A percentile compares a stretch with the other conserved stretches of the same genome.
Evolutionary conservation across 768 basidiomycete species (phyloP).

Genomic region (Tylopilus sp.): DNA sequence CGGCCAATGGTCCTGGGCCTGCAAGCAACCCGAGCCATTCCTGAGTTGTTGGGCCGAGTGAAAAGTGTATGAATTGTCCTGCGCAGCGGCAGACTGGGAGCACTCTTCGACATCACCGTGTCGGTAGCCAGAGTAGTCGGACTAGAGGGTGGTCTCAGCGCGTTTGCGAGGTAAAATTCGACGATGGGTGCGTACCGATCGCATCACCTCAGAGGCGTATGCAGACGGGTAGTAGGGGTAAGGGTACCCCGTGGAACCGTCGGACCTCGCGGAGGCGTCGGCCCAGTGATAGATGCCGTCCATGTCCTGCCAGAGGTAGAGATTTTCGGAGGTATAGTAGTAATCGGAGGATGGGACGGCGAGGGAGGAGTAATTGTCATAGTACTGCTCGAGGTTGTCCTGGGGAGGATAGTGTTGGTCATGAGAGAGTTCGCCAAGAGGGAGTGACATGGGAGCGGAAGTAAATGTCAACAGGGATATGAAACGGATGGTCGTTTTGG

Average conservation of each 20-base stretch:
- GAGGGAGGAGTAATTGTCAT: conserved; percentile 20
- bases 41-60: conserved; percentile 25
- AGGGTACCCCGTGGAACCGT: conserved; percentile 20
- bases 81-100: conserved; percentile 8
- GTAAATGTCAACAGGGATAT: conserved; percentile 18
- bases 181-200: conserved; percentile 15
- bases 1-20: conserved; percentile 29
- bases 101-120: conserved; percentile 14
- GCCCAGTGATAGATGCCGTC: conserved; percentile 28
- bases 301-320: conserved; percentile 27
- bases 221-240: conserved; percentile 14
- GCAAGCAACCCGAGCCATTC: conserved; percentile 17
- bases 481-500: conserved; percentile 19
- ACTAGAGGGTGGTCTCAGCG: conserved; percentile 16
- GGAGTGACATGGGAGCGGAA: conserved; percentile 25
- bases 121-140: conserved; percentile 16
- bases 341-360: conserved; percentile 20
- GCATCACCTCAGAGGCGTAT: conserved; percentile 13
- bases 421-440: conserved; percentile 18
- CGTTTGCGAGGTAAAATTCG: neutral
- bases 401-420: conserved; percentile 19
- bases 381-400: conserved; percentile 22
- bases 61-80: conserved; percentile 20
- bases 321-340: conserved; percentile 27
- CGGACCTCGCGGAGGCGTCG: conserved; percentile 27